Evolutionary conservation across 352 stramenopile species (phyloP).

Genomic region (Peronospora belbahrii): DNA sequence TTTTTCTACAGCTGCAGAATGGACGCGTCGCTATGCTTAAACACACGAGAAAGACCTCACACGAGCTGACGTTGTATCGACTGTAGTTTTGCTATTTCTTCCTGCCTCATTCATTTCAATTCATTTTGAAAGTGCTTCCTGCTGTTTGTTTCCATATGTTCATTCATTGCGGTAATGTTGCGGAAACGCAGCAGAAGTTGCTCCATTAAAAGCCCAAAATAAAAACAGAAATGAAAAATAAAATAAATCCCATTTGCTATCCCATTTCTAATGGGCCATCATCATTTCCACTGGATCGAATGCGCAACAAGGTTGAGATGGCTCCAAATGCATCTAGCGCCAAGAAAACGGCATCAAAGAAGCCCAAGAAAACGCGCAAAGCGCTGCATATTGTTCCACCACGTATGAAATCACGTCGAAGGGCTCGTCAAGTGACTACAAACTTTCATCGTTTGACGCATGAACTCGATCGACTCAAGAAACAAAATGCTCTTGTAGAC

Average conservation of each 20-base stretch:
- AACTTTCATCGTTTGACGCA: constrained; percentile 73
- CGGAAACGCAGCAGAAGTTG: constrained; percentile 1
- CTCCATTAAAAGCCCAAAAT: neutral
- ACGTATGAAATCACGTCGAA: constrained; percentile 59
- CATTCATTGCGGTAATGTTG: neutral
- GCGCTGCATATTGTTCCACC: constrained; percentile 48
- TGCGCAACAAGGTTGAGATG: constrained; percentile 9
- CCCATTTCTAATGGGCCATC: constrained; percentile 11
- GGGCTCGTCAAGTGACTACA: constrained; percentile 65
- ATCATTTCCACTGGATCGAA: constrained; percentile 11
- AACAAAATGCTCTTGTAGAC: constrained; percentile 20
- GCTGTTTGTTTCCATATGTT: neutral
- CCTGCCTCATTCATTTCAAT: constrained; percentile 20
- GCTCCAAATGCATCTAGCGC: constrained; percentile 1
- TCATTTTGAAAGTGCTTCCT: constrained; percentile 10
- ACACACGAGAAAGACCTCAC: constrained; percentile 14
- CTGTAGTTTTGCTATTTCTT: constrained; percentile 26
- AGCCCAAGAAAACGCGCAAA: constrained; percentile 48
- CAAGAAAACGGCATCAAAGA: constrained; percentile 21
- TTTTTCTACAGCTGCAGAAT: constrained; percentile 41
- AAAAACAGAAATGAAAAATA: too few species aligned
- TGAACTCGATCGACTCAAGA: constrained; percentile 54
- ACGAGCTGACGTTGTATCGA: constrained; percentile 6
- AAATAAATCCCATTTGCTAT: too few species aligned
- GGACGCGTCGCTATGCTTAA: constrained; percentile 64